Base-by-base conservation (phyloP, 2,329 filamentous ascomycete genomes). In the Clarireedia paspali region DNA sequence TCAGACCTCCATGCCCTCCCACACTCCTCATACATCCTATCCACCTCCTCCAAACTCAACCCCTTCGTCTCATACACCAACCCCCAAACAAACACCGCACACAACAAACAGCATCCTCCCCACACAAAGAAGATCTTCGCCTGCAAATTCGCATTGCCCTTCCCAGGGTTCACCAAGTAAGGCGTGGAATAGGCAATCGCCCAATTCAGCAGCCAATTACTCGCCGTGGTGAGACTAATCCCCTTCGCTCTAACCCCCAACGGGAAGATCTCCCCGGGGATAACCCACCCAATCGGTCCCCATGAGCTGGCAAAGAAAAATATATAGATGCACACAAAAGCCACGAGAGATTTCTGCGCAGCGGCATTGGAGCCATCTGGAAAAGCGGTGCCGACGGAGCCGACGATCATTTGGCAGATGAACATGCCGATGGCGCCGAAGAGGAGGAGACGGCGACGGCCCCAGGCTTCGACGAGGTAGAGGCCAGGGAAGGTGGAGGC, bases 161-260 rank as follows among this genome's bases (percentile, higher is more conserved):
- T 72, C 59, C 81, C 74, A 4, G 53, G 53, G 12, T 55, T 45
- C 30, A 87, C 79, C 70, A 88, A 82, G 76, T 85, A 88, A 10
- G 85, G 85, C 2, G 82, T 87, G 70, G 89, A 86, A 70, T 89
- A 79, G 53, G 81, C 77, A 62, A 82, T 81, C 66, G 77, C 77
- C 72, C 84, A 89, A 76, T 90, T 92, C 78, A 88, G 91, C 58
- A 92, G 80, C 89, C 89, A 95, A 81, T 95, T 95, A 67, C 84
- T 89, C 55, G 89, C 87, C 4, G 89, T 95, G 40, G 89, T 91
- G 40, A 95, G 78, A 64, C 82, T 88, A 57, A 95, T 88, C 74
- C 89, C 89, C 62, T 55, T 55, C 1, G 53, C 48, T 23, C 72
- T 87, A 81, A 78, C 85, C 85, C 26, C 85, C 82, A 95, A 81